Conservation (phyloP, 305 asterid genomes). For the Fraxinus nigra region DNA sequence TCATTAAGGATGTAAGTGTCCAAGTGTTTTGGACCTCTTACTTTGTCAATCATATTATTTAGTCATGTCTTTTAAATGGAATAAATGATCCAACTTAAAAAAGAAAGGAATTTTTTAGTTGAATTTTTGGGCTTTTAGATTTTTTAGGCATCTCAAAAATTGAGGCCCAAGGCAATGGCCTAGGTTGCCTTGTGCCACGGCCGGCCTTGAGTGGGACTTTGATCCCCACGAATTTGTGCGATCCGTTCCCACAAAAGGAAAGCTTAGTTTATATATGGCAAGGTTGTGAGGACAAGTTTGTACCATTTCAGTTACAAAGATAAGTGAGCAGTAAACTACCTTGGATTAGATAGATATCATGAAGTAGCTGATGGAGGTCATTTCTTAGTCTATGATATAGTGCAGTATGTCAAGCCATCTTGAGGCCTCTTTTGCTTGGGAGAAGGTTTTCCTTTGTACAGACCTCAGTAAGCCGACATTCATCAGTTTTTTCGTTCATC, state of each 20-base stretch:
- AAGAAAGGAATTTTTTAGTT: too few species aligned
- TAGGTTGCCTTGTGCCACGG: too few species aligned
- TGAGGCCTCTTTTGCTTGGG: slow-evolving; percentile 81
- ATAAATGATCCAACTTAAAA: too few species aligned
- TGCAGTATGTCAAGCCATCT: slow-evolving; percentile 77
- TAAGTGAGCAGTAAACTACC: slow-evolving; percentile 61
- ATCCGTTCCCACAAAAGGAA: slow-evolving; percentile 56
- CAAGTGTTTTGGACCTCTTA: too few species aligned
- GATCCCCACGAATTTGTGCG: slow-evolving; percentile 66
- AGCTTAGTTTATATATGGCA: slow-evolving; percentile 81
- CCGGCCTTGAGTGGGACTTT: slow-evolving; percentile 57
- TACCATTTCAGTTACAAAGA: slow-evolving; percentile 74
- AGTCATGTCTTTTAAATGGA: too few species aligned
- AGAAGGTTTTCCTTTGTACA: slow-evolving; percentile 65
- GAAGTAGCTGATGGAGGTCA: slow-evolving; percentile 93
- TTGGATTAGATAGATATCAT: slow-evolving; percentile 75
- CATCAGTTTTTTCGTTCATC: slow-evolving; percentile 19
- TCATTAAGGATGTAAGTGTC: too few species aligned
- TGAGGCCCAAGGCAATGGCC: too few species aligned
- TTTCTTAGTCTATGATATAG: slow-evolving; percentile 69
- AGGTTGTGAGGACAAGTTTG: slow-evolving; percentile 79
- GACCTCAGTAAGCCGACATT: slow-evolving; percentile 33
- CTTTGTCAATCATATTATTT: too few species aligned
- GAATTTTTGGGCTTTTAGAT: too few species aligned
- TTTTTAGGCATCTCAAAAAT: too few species aligned